Conservation (phyloP, 345 rosid species). For the Gossypium ekmanianum region DNA sequence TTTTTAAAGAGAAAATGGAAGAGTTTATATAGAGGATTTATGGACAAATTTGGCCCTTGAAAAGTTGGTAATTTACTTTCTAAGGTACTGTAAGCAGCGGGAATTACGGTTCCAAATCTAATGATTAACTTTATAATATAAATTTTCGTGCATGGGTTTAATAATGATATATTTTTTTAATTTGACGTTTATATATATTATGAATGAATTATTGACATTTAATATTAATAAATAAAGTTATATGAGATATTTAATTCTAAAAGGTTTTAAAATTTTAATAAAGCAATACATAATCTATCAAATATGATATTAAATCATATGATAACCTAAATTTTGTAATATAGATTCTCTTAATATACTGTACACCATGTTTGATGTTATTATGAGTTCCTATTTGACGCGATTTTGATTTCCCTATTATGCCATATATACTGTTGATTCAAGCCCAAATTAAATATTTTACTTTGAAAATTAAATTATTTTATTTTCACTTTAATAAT, state of each 20-base stretch:
- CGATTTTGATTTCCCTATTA: no score
- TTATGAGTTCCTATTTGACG: no score
- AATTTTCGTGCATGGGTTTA: not conserved
- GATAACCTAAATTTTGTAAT: no score
- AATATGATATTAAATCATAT: no score
- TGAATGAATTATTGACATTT: not conserved
- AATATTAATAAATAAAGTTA: not conserved
- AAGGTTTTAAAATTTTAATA: not conserved
- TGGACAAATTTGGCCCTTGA: constrained; percentile 28
- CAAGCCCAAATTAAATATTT: no score
- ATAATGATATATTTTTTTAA: not conserved
- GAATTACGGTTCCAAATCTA: constrained; percentile 30
- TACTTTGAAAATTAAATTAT: no score
- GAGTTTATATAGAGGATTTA: constrained; percentile 29
- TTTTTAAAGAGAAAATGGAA: not conserved
- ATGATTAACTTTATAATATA: constrained; percentile 3
- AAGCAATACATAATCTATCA: not conserved
- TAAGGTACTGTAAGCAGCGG: constrained; percentile 10
- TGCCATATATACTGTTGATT: no score
- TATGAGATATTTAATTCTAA: not conserved
- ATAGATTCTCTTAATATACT: no score
- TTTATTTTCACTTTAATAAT: no score
- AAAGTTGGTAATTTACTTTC: constrained; percentile 18
- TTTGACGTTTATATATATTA: not conserved
- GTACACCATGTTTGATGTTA: no score